Conservation (phyloP, 2,329 filamentous ascomycete genomes). For the Aspergillus unguis region DNA sequence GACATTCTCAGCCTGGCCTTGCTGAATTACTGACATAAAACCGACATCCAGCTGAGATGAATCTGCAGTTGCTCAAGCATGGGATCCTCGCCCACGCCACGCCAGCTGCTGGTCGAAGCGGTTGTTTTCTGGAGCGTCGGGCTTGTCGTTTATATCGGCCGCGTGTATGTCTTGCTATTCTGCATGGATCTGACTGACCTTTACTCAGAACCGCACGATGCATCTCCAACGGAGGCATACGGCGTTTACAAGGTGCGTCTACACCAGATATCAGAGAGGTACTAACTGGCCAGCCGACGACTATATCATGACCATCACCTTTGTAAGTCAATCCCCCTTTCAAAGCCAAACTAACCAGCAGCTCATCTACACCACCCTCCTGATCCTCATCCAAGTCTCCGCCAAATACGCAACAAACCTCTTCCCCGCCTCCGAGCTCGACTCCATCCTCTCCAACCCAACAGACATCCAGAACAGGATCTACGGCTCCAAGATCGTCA, state of each 20-base stretch:
- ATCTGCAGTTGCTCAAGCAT: constrained; percentile 11
- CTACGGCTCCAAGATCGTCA: constrained; percentile 11
- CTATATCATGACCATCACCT: constrained; percentile 9
- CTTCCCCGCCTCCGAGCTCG: not conserved
- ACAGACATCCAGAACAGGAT: not conserved
- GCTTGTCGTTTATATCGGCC: constrained; percentile 26
- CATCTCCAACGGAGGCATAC: constrained; percentile 3
- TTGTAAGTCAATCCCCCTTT: not conserved
- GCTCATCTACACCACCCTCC: constrained; percentile 7
- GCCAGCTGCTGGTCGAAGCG: constrained; percentile 28
- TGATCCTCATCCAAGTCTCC: constrained; percentile 9
- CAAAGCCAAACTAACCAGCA: constrained; percentile 1
- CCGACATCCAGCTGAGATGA: not conserved
- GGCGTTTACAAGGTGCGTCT: constrained; percentile 1
- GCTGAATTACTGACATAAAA: too few species aligned
- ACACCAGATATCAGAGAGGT: not conserved
- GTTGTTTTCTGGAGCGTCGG: constrained; percentile 32
- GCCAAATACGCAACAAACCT: constrained; percentile 11
- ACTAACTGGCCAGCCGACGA: not conserved
- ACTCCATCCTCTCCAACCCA: not conserved
- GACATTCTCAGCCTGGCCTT: too few species aligned
- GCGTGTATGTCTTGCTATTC: constrained; percentile 25
- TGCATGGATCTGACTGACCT: not conserved
- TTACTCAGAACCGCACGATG: constrained; percentile 1
- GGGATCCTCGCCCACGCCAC: constrained; percentile 31